Base-by-base conservation (phyloP, 352 stramenopile species). In the Ophiocytium majus region DNA sequence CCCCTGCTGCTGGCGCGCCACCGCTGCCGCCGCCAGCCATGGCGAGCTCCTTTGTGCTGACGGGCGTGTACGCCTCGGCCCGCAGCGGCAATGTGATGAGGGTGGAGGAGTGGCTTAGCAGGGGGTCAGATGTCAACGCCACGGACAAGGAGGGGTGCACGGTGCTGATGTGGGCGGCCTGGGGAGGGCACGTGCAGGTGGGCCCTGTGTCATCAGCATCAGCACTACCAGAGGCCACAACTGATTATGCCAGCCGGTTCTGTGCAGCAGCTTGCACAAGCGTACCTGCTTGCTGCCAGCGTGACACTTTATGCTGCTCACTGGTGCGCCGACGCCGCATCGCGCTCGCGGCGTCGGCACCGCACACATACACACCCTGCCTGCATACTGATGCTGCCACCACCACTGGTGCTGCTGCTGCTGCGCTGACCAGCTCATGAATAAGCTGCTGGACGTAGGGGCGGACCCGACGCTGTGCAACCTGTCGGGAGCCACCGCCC, bases 341-440 rank as follows among this genome's bases (percentile, higher is more conserved):
- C n/a, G n/a, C n/a, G n/a, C n/a, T n/a, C n/a, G n/a, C n/a, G n/a
- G n/a, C n/a, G n/a, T n/a, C n/a, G n/a, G n/a, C n/a, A n/a, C n/a
- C n/a, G n/a, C n/a, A n/a, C n/a, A n/a, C n/a, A n/a, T n/a, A n/a
- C n/a, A n/a, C n/a, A n/a, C n/a, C n/a, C n/a, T n/a, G n/a, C n/a
- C n/a, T n/a, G n/a, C n/a, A n/a, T n/a, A n/a, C n/a, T n/a, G n/a
- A n/a, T n/a, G n/a, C n/a, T n/a, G n/a, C n/a, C n/a, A n/a, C n/a
- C n/a, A n/a, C n/a, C n/a, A n/a, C n/a, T n/a, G n/a, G n/a, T n/a
- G n/a, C n/a, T n/a, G n/a, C n/a, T n/a, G n/a, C n/a, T n/a, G n/a
- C n/a, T n/a, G n/a, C n/a, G n/a, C n/a, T n/a, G n/a, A n/a, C n/a
- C 80, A 88, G 80, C 82, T 88, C 63, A 82, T 88, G 76, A 86